Conservation (phyloP, 495 filamentous ascomycete species). For the Entonaema liquescens region DNA sequence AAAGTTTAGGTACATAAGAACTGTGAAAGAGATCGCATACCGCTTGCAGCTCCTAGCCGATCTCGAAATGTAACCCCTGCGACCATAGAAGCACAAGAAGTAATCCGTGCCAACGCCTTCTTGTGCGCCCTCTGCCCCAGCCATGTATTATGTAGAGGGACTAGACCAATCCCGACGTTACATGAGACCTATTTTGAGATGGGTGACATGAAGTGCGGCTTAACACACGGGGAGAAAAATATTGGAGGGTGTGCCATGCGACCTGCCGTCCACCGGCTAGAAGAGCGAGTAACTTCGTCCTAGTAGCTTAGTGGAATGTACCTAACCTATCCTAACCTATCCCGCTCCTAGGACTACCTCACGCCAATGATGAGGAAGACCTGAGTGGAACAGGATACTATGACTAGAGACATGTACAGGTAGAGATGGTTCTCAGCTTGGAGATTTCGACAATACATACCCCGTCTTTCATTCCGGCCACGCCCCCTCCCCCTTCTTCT, state of each 20-base stretch:
- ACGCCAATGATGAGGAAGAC: background rate
- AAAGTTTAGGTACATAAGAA: background rate
- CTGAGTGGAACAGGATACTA: background rate
- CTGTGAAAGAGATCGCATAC: constrained; percentile 26
- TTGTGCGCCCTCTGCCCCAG: background rate
- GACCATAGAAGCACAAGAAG: constrained; percentile 6
- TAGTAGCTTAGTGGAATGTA: background rate
- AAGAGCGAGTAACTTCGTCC: background rate
- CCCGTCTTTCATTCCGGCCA: background rate
- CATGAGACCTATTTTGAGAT: constrained; percentile 18
- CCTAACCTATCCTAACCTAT: background rate
- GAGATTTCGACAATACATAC: background rate
- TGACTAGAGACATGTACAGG: too few species aligned
- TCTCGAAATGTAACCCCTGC: constrained; percentile 24
- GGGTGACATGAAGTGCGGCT: constrained; percentile 28
- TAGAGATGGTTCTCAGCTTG: background rate
- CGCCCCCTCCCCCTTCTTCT: background rate
- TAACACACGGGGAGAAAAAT: constrained; percentile 18
- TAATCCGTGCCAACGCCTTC: constrained; percentile 6
- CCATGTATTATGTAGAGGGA: background rate
- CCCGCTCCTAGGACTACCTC: background rate
- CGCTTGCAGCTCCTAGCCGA: constrained; percentile 24
- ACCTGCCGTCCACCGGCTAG: constrained; percentile 28
- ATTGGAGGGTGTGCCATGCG: constrained; percentile 19
- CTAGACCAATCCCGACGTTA: constrained; percentile 25